Base-by-base conservation (phyloP, 139 green algal species). In the Zygnema cylindricum region DNA sequence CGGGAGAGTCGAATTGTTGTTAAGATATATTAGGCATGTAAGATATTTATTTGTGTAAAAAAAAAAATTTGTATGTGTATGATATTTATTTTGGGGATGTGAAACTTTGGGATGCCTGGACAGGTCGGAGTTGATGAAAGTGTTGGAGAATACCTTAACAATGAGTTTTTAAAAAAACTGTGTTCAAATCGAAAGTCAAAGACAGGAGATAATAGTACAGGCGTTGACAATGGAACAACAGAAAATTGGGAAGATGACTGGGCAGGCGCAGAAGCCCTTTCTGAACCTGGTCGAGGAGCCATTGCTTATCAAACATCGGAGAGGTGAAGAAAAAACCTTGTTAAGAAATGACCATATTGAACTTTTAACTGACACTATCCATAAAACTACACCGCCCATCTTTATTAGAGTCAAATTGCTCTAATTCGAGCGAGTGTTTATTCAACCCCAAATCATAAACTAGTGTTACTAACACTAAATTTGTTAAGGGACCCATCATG, bases 201-300 rank as follows among this genome's bases (percentile, higher is more conserved):
- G 36, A 0, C 0, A 38, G 69, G 41, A 77, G n/a, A n/a, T n/a
- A 77, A 36, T 7, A 77, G 3, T 7, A n/a, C n/a, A n/a, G n/a
- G n/a, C n/a, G n/a, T n/a, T n/a, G n/a, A n/a, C n/a, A n/a, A n/a
- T n/a, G 76, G 69, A 55, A 41, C 69, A 23, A 41, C 69, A 41
- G 78, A 85, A 23, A 57, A 39, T 39, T 85, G 78, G 78, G 78
- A 85, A 41, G 78, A 85, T 57, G 78, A 85, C 1, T 85, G 78
- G 78, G 40, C 78, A 3, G 78, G 78, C 25, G 78, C 78, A 33
- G 69, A 38, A 55, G 36, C 39, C 33, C 78, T 85, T 1, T 25
- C 38, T 38, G 42, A 85, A 30, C 38, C 22, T 57, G 78, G 78
- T 1, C 2, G 36, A 55, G 36, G 38, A 3, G 78, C 78, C 23